These are phyloP conservation scores for Mycena pura DNA, from an alignment of 768 basidiomycete species.

Conservation along the genomic window DNA sequence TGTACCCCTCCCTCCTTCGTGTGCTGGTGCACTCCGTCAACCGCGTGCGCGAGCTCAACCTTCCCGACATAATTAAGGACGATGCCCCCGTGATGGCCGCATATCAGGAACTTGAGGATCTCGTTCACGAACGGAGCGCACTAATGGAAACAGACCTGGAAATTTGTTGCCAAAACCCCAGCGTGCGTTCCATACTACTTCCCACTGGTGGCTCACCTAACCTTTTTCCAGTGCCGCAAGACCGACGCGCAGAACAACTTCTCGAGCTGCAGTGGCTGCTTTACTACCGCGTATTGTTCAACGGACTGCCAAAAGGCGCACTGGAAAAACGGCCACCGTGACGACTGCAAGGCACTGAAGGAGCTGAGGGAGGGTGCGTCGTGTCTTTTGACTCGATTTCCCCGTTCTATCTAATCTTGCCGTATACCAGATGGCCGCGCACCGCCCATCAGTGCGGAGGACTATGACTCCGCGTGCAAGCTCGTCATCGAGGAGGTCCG, in stretches of 20 bases:
- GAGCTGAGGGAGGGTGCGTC: slow-evolving; percentile 14
- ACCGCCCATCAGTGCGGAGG: slow-evolving; percentile 7
- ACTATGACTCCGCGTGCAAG: slow-evolving; percentile 20
- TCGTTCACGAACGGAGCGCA: slow-evolving; percentile 16
- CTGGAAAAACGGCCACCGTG: slow-evolving; percentile 21
- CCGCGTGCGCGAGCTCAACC: slow-evolving; percentile 13
- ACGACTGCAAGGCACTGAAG: slow-evolving; percentile 18
- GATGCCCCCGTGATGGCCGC: slow-evolving; percentile 11
- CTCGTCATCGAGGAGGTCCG: slow-evolving; percentile 18
- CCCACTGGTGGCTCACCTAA: not conserved
- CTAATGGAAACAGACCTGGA: slow-evolving; percentile 11
- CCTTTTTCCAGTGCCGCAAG: slow-evolving; percentile 18
- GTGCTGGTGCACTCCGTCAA: not conserved
- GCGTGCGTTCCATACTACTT: not conserved
- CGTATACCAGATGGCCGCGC: slow-evolving; percentile 13
- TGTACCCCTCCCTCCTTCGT: slow-evolving; percentile 24
- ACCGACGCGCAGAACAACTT: slow-evolving; percentile 17
- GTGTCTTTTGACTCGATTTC: not conserved
- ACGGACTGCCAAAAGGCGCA: slow-evolving; percentile 22
- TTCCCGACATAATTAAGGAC: slow-evolving; percentile 13
- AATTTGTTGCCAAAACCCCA: slow-evolving; percentile 13
- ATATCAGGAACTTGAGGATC: slow-evolving; percentile 15
- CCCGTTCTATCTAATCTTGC: not conserved
- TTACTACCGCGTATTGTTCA: slow-evolving; percentile 19
- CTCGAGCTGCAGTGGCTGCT: slow-evolving; percentile 26